Percentiles rank a stretch among this genome's conserved stretches.
phyloP scores from a whole-genome alignment of 345 rosid genomes.

The Excoecaria cochinchinensis region DNA sequence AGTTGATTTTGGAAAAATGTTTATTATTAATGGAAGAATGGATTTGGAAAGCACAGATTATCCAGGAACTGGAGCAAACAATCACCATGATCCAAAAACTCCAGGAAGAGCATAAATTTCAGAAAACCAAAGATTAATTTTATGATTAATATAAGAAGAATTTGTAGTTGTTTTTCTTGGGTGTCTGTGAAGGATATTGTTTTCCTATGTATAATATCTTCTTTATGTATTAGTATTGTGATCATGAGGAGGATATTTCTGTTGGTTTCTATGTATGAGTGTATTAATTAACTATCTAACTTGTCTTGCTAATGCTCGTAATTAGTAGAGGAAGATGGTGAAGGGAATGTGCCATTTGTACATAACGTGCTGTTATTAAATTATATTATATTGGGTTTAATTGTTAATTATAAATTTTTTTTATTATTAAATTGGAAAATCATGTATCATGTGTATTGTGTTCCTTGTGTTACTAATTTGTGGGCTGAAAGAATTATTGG shows the following conservation, averaged over 20 bases:
- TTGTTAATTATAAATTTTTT: no score
- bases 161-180: not conserved
- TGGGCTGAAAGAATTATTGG: no score
- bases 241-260: not conserved
- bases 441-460: no score
- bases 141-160: not conserved
- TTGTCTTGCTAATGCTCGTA: not conserved
- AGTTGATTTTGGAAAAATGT: constrained; percentile 14
- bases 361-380: no score
- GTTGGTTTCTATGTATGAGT: not conserved
- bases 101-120: constrained; percentile 37
- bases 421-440: no score
- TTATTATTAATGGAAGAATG: constrained; percentile 44
- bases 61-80: constrained; percentile 72
- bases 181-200: not conserved
- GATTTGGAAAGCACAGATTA: constrained; percentile 53
- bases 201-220: not conserved
- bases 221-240: not conserved
- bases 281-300: not conserved
- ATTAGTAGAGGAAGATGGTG: not conserved
- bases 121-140: not conserved
- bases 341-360: no score
- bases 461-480: no score
- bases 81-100: constrained; percentile 59
- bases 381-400: no score